phyloP scores from a whole-genome alignment of 2,329 filamentous ascomycete species.

The Nigrospora oryzae region DNA sequence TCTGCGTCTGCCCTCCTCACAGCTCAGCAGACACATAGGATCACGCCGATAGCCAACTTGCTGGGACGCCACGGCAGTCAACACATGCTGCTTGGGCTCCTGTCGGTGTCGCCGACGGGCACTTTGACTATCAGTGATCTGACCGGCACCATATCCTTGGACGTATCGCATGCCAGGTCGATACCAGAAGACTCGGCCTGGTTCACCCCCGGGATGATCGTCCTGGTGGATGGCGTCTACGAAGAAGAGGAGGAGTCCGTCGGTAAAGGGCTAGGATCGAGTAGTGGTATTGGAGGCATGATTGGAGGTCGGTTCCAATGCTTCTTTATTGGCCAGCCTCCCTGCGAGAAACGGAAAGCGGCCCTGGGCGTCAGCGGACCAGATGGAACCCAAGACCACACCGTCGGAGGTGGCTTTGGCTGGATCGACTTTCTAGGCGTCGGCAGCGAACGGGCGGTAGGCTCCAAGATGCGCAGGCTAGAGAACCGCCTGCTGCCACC shows the following conservation, averaged over 20 bases:
- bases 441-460: slow-evolving; percentile 79
- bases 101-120: slow-evolving; percentile 74
- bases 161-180: slow-evolving; percentile 70
- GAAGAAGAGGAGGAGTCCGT: slow-evolving; percentile 77
- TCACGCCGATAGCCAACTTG: slow-evolving; percentile 74
- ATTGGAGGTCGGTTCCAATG: slow-evolving; percentile 89
- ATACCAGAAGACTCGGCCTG: slow-evolving; percentile 82
- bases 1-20: slow-evolving; percentile 47
- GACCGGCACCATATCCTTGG: slow-evolving; percentile 79
- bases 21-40: slow-evolving; percentile 64
- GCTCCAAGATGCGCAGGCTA: slow-evolving; percentile 73
- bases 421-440: slow-evolving; percentile 96
- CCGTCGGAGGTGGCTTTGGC: slow-evolving; percentile 75
- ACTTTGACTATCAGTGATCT: slow-evolving; percentile 76
- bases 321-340: slow-evolving; percentile 85
- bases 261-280: slow-evolving; percentile 64
- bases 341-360: slow-evolving; percentile 73
- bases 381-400: slow-evolving; percentile 49
- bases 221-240: slow-evolving; percentile 91
- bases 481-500: slow-evolving; percentile 57
- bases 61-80: slow-evolving; percentile 73
- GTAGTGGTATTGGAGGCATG: slow-evolving; percentile 76
- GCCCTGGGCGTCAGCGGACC: slow-evolving; percentile 65
- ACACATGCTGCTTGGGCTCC: slow-evolving; percentile 79
- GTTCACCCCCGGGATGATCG: slow-evolving; percentile 94